A percentile compares a stretch with the other conserved stretches of the same genome.
phyloP scores from a whole-genome alignment of 2,329 filamentous ascomycete species.

The Alternaria triticina region DNA sequence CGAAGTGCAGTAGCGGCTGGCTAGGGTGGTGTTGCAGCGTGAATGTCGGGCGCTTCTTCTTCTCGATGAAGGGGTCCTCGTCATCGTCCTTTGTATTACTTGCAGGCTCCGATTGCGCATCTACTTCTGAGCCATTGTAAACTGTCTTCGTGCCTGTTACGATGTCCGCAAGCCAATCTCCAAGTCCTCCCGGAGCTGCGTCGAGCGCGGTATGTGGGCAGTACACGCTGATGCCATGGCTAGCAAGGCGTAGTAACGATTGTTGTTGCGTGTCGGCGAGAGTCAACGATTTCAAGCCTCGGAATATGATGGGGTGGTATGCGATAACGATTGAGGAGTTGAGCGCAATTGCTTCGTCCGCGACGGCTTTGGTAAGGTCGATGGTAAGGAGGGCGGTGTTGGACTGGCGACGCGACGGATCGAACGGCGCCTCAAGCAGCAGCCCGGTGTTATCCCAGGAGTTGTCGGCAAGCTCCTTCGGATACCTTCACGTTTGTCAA shows the following conservation, averaged over 20 bases:
- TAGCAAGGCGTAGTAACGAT: constrained; percentile 79
- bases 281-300: constrained; percentile 86
- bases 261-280: constrained; percentile 84
- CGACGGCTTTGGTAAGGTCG: constrained; percentile 87
- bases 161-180: constrained; percentile 92
- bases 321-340: constrained; percentile 81
- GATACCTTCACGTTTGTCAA: constrained; percentile 67
- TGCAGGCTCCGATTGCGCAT: constrained; percentile 12
- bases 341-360: constrained; percentile 83
- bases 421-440: constrained; percentile 72
- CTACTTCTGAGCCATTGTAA: constrained; percentile 1
- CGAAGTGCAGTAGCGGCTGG: constrained; percentile 48
- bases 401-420: constrained; percentile 61
- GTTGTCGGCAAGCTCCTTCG: constrained; percentile 84
- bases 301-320: constrained; percentile 98
- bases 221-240: constrained; percentile 92
- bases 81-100: constrained; percentile 17
- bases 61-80: constrained; percentile 48
- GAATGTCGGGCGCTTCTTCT: constrained; percentile 50
- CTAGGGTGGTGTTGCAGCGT: constrained; percentile 58
- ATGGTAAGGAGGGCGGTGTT: constrained; percentile 82
- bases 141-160: constrained; percentile 64
- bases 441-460: constrained; percentile 96
- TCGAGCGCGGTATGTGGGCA: constrained; percentile 95
- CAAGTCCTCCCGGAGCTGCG: constrained; percentile 81